Evolutionary conservation across 768 basidiomycete genomes (phyloP).

Genomic region (Rhizopogon vulgaris): DNA sequence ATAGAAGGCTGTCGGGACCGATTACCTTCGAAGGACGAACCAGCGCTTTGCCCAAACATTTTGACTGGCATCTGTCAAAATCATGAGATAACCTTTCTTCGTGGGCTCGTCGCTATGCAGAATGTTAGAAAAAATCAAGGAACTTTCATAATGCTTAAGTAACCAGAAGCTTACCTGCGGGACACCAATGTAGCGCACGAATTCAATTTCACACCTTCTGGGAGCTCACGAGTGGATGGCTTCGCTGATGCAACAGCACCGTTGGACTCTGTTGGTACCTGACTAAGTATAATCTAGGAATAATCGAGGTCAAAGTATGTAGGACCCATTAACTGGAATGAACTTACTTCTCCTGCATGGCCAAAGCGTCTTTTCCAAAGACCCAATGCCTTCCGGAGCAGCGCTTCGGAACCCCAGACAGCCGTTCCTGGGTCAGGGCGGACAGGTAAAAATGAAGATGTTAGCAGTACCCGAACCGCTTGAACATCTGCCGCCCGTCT

Average conservation of each 20-base stretch:
- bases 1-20: neutral
- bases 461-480: conserved; percentile 74
- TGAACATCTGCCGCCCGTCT: conserved; percentile 83
- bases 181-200: conserved; percentile 70
- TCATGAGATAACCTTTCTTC: conserved; percentile 78
- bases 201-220: conserved; percentile 58
- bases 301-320: conserved; percentile 2
- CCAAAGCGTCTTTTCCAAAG: conserved; percentile 87
- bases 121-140: conserved; percentile 3
- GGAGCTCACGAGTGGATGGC: conserved; percentile 7
- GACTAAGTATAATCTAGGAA: conserved; percentile 69
- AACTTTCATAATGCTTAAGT: neutral
- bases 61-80: conserved; percentile 74
- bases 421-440: conserved; percentile 46
- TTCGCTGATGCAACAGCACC: conserved; percentile 30
- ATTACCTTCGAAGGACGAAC: conserved; percentile 82
- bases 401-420: conserved; percentile 57
- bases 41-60: conserved; percentile 79
- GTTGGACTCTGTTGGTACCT: conserved; percentile 59
- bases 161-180: conserved; percentile 46
- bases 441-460: conserved; percentile 38
- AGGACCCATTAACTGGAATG: conserved; percentile 6
- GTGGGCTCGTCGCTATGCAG: conserved; percentile 64
- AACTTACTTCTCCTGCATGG: conserved; percentile 61
- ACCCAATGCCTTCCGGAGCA: conserved; percentile 59